Conservation (phyloP, 257 asterid genomes). For the Jaltomata sinuosa region DNA sequence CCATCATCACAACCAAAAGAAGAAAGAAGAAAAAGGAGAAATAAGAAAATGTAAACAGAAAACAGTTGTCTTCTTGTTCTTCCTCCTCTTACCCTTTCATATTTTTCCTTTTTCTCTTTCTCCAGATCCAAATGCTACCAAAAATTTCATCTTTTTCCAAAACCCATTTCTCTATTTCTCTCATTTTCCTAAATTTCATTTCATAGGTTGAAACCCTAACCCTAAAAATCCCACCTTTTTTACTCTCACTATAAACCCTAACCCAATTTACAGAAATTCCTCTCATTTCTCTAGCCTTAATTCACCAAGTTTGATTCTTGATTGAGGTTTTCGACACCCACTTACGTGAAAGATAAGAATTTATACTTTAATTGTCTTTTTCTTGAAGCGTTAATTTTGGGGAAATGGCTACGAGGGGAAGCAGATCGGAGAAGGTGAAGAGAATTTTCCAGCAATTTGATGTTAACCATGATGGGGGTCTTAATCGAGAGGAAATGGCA, state of each 20-base stretch:
- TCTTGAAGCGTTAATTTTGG: conserved; percentile 6
- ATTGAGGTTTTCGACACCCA: not conserved
- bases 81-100: not conserved
- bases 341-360: not conserved
- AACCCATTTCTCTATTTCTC: not conserved
- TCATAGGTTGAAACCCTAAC: not conserved
- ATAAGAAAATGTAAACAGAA: conserved; percentile 8
- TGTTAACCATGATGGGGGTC: conserved; percentile 65
- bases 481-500: conserved; percentile 89
- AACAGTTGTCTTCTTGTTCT: conserved; percentile 11
- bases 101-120: conserved; percentile 3
- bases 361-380: conserved; percentile 10
- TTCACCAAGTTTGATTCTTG: not conserved
- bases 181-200: not conserved
- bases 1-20: not conserved
- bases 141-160: conserved; percentile 1
- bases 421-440: conserved; percentile 94
- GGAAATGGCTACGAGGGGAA: conserved; percentile 77
- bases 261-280: not conserved
- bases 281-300: not conserved
- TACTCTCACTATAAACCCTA: not conserved
- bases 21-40: not conserved
- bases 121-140: conserved; percentile 28
- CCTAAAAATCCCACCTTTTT: not conserved
- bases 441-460: conserved; percentile 86